Conservation (phyloP, 495 filamentous ascomycete species). For the Aspergillus steynii region DNA sequence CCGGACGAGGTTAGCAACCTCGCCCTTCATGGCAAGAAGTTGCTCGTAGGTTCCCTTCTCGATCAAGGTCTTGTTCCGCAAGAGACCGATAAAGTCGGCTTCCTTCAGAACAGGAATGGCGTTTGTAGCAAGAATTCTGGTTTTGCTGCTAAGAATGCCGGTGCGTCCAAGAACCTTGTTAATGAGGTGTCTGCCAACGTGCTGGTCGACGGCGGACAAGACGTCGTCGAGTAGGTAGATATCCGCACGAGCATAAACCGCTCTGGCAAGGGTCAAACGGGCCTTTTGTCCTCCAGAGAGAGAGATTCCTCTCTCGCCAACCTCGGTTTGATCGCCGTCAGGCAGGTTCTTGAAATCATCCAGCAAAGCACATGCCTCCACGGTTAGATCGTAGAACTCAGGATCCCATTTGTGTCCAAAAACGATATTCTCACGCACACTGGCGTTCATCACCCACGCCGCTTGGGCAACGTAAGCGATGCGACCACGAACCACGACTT, state of each 20-base stretch:
- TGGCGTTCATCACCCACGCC: constrained; percentile 97
- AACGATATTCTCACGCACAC: constrained; percentile 92
- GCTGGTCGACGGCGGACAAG: constrained; percentile 94
- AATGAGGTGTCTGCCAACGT: constrained; percentile 93
- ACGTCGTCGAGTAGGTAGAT: constrained; percentile 94
- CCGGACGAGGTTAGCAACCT: constrained; percentile 82
- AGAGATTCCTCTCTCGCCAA: constrained; percentile 96
- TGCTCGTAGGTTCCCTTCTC: constrained; percentile 90
- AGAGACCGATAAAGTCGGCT: constrained; percentile 78
- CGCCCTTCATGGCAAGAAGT: constrained; percentile 89
- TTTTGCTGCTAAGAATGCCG: constrained; percentile 83
- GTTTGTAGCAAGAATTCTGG: constrained; percentile 92
- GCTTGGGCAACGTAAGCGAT: constrained; percentile 91
- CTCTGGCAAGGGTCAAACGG: constrained; percentile 88
- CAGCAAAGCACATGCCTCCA: constrained; percentile 87
- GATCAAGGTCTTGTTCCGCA: constrained; percentile 79
- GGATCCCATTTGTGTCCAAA: constrained; percentile 97
- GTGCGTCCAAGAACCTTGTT: constrained; percentile 85
- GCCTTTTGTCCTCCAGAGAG: constrained; percentile 97
- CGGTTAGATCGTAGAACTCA: constrained; percentile 87
- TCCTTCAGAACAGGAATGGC: constrained; percentile 90
- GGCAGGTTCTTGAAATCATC: constrained; percentile 93
- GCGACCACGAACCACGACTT: constrained; percentile 77
- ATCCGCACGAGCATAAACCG: constrained; percentile 97
- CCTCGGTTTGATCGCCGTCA: constrained; percentile 94